These are phyloP conservation scores for Agarophyton chilense DNA, from an alignment of 23 red algal genomes.

Conservation along the genomic window DNA sequence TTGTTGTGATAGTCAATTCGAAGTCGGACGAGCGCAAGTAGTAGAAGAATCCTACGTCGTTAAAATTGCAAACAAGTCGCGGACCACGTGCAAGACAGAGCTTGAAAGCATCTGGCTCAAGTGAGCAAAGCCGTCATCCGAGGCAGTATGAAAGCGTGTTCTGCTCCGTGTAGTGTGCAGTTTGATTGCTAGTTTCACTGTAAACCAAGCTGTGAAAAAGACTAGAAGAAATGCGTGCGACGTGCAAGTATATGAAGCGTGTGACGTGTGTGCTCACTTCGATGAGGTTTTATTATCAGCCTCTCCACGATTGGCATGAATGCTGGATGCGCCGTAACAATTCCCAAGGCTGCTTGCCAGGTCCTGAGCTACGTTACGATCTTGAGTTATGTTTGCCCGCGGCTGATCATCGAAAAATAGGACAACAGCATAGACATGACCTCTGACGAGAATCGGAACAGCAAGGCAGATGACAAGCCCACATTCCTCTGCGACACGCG, in stretches of 20 bases:
- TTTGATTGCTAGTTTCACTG: too few species aligned
- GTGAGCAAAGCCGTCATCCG: background rate
- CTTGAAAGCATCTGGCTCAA: background rate
- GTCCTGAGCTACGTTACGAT: conserved; percentile 50
- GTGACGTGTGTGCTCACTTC: background rate
- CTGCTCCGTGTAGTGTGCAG: too few species aligned
- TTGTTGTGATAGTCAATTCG: background rate
- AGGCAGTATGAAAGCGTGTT: background rate
- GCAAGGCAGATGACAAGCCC: conserved; percentile 60
- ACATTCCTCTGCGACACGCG: conserved; percentile 24
- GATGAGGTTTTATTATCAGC: background rate
- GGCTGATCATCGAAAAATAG: conserved; percentile 44
- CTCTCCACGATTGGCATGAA: background rate
- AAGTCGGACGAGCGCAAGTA: background rate
- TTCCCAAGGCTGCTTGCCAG: conserved; percentile 62
- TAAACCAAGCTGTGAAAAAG: too few species aligned
- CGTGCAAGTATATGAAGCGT: background rate
- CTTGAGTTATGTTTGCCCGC: conserved; percentile 24
- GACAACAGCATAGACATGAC: conserved; percentile 61
- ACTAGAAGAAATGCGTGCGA: background rate
- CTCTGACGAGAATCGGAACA: conserved; percentile 63
- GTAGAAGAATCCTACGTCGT: background rate
- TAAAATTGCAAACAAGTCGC: background rate
- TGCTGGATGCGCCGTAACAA: conserved; percentile 60
- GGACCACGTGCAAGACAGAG: background rate